These are phyloP conservation scores for Turnera subulata DNA, from an alignment of 345 rosid species.

Conservation along the genomic window DNA sequence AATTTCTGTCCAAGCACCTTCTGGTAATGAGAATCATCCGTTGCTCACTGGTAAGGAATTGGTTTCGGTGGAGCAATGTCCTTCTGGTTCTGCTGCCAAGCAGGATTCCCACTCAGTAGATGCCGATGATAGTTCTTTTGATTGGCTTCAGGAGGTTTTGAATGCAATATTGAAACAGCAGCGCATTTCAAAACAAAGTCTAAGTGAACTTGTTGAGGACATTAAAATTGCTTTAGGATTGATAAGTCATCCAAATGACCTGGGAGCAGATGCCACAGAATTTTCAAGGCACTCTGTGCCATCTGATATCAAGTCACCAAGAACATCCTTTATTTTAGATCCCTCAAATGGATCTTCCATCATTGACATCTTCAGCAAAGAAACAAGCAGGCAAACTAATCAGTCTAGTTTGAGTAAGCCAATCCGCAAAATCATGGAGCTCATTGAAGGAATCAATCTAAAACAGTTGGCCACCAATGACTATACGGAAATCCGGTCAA, in stretches of 20 bases:
- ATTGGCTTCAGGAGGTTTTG: constrained; percentile 92
- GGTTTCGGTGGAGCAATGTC: constrained; percentile 21
- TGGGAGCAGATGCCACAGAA: constrained; percentile 11
- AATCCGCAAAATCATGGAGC: constrained; percentile 38
- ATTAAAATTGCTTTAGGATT: constrained; percentile 74
- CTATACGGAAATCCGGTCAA: constrained; percentile 1
- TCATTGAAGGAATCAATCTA: constrained; percentile 34
- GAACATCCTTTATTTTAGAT: constrained; percentile 6
- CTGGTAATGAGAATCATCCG: constrained; percentile 15
- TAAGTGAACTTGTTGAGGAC: constrained; percentile 61
- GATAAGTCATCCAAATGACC: constrained; percentile 22
- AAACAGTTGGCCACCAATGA: constrained; percentile 8
- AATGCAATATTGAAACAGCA: constrained; percentile 64
- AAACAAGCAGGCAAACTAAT: constrained; percentile 16
- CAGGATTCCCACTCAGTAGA: constrained; percentile 20
- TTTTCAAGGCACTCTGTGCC: constrained; percentile 19
- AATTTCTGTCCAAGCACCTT: constrained; percentile 42
- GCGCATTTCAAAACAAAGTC: constrained; percentile 52
- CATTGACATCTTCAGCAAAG: constrained; percentile 6
- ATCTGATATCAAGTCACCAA: constrained; percentile 28
- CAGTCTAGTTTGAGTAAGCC: constrained; percentile 29
- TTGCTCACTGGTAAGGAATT: constrained; percentile 25
- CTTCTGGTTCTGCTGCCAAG: constrained; percentile 5
- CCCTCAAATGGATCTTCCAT: constrained; percentile 21
- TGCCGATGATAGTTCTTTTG: constrained; percentile 43